phyloP scores from a whole-genome alignment of 78 protist genomes.

The Dictyostelium brefeldianum region DNA sequence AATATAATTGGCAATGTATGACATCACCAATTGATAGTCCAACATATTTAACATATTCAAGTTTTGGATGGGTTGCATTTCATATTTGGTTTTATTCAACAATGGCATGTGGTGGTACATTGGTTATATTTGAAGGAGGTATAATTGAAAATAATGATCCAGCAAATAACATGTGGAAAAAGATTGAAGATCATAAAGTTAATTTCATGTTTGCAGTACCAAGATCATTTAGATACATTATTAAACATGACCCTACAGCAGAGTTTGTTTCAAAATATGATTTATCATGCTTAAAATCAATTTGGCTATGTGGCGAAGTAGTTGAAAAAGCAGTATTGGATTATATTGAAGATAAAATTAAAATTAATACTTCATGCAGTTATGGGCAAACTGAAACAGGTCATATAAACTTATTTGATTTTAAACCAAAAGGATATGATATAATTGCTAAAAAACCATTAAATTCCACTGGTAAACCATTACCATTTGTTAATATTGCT shows the following conservation, averaged over 20 bases:
- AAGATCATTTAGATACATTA: conserved; percentile 41
- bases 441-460: neutral
- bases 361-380: conserved; percentile 78
- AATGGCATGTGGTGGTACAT: conserved; percentile 41
- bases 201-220: conserved; percentile 59
- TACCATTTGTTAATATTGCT: neutral
- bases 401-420: conserved; percentile 18
- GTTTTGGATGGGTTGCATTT: conserved; percentile 84
- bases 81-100: conserved; percentile 34
- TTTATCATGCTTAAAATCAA: conserved; percentile 42
- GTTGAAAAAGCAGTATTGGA: neutral
- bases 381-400: conserved; percentile 93
- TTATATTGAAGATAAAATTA: conserved; percentile 64
- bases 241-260: neutral
- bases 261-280: neutral
- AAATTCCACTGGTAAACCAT: neutral
- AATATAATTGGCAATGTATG: conserved; percentile 1
- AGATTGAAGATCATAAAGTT: conserved; percentile 45
- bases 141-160: conserved; percentile 56
- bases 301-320: conserved; percentile 87
- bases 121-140: conserved; percentile 75
- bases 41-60: conserved; percentile 74
- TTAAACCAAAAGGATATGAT: neutral
- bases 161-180: conserved; percentile 57
- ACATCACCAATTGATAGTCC: conserved; percentile 4